Base-by-base conservation (phyloP, 2,329 filamentous ascomycete genomes). In the Blastomyces gilchristii region DNA sequence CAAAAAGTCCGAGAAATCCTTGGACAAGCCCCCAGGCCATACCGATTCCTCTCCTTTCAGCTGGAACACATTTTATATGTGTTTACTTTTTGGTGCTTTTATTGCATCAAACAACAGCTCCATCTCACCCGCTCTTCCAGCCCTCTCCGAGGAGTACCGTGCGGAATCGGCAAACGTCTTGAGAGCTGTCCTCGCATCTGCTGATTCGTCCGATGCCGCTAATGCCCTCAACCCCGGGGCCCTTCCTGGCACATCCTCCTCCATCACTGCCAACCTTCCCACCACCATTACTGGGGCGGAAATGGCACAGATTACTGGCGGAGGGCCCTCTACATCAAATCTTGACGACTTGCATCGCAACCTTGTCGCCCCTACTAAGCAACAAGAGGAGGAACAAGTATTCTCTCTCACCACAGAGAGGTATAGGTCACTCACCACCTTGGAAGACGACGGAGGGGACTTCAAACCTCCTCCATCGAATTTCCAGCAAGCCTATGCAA, bases 31-130 rank as follows among this genome's bases (percentile, higher is more conserved):
- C 53, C 68, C 73, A 50, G 75, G 80, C 62, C 81, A 82, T 63
- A 79, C 81, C 64, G 83, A 87, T 65, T 87, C 90, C 68, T 89
- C 92, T 70, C 90, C 91, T 60, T 79, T 79, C 71, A 79, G 78
- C 71, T 80, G 78, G 78, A 79, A 80, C 85, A 90, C 71, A 79
- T 97, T 70, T 82, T 97, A 75, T 88, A 96, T 97, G 91, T 89
- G 97, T 69, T 89, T 99, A 72, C 88, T 99, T 62, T 92, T 96
- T 67, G 94, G 94, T 73, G 94, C 94, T 61, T 96, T 97, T 73
- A 91, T 97, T 69, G 88, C 94, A 66, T 97, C 93, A 41, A 95
- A 92, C 77, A 86, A 86, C 68, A 84, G 86, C 54, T 81, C 87
- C 25, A 79, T 83, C n/a, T 69, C 77, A 4, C 85, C 87, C 49